Conservation (phyloP, 306 rosid species). For the Comarum palustre region DNA sequence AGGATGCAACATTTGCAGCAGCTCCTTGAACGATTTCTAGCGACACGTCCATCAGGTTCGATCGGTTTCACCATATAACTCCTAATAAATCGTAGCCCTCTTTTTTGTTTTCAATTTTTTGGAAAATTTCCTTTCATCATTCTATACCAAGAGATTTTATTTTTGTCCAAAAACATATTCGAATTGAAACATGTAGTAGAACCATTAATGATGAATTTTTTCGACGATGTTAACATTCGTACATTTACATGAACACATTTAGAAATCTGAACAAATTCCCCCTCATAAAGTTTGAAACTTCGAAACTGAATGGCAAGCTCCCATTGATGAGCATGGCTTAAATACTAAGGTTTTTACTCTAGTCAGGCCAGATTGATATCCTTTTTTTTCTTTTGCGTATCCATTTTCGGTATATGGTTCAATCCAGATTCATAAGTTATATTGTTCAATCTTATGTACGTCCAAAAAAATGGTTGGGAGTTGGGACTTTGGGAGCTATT, state of each 20-base stretch:
- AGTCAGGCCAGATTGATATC: neutral
- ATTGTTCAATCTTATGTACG: too few relatives aligned
- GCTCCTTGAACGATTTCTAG: conserved; percentile 78
- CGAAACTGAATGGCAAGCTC: neutral
- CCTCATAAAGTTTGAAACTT: neutral
- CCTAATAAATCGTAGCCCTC: neutral
- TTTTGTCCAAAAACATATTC: neutral
- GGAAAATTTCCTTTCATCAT: neutral
- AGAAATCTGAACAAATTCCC: neutral
- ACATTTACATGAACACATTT: neutral
- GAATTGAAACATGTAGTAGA: neutral
- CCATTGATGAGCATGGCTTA: neutral
- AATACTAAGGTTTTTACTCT: too few relatives aligned
- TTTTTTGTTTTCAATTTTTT: neutral
- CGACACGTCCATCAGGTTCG: conserved; percentile 99
- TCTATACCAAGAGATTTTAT: neutral
- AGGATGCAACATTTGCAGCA: conserved; percentile 75
- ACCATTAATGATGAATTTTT: neutral
- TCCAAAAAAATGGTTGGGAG: too few relatives aligned
- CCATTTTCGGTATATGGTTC: neutral
- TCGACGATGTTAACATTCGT: neutral
- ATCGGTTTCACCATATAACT: neutral
- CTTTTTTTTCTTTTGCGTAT: too few relatives aligned
- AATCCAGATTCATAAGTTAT: too few relatives aligned
- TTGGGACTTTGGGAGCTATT: neutral